Percentiles rank a stretch among this genome's conserved stretches.
phyloP scores from a whole-genome alignment of 371 early-diverging fungal species.

The Actinomortierella ambigua region DNA sequence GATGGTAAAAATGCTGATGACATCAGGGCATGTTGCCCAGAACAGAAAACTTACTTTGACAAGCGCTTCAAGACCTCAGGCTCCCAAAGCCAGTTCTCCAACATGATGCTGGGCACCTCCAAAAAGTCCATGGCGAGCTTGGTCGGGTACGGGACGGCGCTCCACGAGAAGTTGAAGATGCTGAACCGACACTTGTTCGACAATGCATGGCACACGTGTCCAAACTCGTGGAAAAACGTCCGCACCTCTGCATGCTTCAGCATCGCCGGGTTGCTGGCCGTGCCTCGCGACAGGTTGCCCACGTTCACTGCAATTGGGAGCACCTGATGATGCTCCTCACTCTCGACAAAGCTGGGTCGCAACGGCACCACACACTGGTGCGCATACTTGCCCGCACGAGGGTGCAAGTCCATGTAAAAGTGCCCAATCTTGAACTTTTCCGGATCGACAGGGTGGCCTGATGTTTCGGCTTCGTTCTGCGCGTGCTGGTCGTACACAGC shows the following conservation, averaged over 20 bases:
- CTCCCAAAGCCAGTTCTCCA: conserved; percentile 90
- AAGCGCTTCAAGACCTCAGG: conserved; percentile 68
- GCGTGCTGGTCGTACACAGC: conserved; percentile 44
- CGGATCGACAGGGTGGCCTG: conserved; percentile 7
- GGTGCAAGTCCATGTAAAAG: conserved; percentile 16
- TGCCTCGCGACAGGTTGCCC: conserved; percentile 48
- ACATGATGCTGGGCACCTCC: conserved; percentile 91
- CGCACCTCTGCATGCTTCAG: conserved; percentile 83
- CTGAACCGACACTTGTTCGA: conserved; percentile 53
- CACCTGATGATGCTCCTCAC: conserved; percentile 17
- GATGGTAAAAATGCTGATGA: too few species aligned
- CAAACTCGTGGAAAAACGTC: conserved; percentile 57
- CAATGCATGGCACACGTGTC: conserved; percentile 86
- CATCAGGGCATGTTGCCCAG: too few species aligned
- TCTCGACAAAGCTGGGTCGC: conserved; percentile 30
- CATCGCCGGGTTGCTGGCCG: conserved; percentile 73
- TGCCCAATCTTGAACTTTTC: conserved; percentile 40
- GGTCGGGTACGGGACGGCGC: conserved; percentile 37
- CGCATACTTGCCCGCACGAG: conserved; percentile 22
- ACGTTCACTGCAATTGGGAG: conserved; percentile 43
- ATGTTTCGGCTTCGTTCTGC: conserved; percentile 23
- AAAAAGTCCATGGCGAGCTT: conserved; percentile 75
- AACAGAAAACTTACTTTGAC: conserved; percentile 53
- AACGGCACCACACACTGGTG: conserved; percentile 44
- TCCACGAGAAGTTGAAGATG: conserved; percentile 48